Base-by-base conservation (phyloP, 495 filamentous ascomycete species). In the Pyrenula massariospora region DNA sequence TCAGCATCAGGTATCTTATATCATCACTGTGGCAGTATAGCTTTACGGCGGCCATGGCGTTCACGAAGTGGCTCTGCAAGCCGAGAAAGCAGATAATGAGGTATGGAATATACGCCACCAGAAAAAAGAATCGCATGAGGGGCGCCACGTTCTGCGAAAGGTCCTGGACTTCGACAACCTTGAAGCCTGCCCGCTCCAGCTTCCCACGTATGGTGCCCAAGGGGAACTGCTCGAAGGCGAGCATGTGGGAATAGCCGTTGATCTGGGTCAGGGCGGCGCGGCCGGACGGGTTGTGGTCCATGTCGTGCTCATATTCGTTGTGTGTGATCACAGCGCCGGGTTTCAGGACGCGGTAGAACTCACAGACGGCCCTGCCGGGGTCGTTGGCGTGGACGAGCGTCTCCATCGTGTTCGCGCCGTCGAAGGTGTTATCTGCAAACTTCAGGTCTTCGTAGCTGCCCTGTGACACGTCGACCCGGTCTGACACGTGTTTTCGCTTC, bases 371-470 rank as follows among this genome's bases (percentile, higher is more conserved):
- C 10, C 61, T 67, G 53, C 65, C 59, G 1, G 71, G 70, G 21
- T 77, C 69, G 1, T 66, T 75, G 5, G 77, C 76, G 57, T 80
- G 75, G 1, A 78, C 77, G 25, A 79, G 72, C 0, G 75, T 78
- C 58, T 80, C 75, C 72, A 78, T 77, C 2, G 75, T 79, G 58
- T 78, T 80, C 52, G 73, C 59, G 19, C 77, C 77, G 55, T 80
- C 74, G 53, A 73, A 68, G 0, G 68, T 70, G 10, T 58, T 60
- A 42, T 57, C 50, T 10, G 60, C 51, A 11, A 52, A 51, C 8
- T 71, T 62, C 1, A 80, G 65, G 56, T 77, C 64, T 58, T 78
- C 73, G 60, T 77, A 80, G 61, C 78, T 71, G 58, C 69, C 73
- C 54, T 67, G 68, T 8, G 60, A 59, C n/a, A 72, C 70, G 1